phyloP scores from a whole-genome alignment of 2,329 filamentous ascomycete species.

The Neopestalotiopsis sp. region DNA sequence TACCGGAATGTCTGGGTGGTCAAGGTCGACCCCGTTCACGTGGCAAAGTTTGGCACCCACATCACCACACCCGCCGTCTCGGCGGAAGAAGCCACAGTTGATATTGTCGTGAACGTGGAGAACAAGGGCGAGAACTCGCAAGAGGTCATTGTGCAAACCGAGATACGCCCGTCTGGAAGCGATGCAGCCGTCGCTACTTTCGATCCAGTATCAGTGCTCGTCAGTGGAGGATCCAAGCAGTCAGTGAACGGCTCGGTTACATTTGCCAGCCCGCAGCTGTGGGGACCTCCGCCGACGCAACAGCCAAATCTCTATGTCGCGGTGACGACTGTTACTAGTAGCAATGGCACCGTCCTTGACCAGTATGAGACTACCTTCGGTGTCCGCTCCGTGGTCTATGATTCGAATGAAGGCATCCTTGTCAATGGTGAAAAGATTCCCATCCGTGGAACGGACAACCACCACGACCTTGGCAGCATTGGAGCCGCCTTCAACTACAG shows the following conservation, averaged over 20 bases:
- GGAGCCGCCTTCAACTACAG: constrained; percentile 55
- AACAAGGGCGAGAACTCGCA: constrained; percentile 42
- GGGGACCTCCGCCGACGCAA: constrained; percentile 52
- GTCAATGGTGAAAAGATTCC: constrained; percentile 51
- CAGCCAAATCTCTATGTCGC: constrained; percentile 53
- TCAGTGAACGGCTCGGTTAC: constrained; percentile 39
- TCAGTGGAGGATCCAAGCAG: constrained; percentile 38
- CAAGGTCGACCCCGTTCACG: constrained; percentile 49
- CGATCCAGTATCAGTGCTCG: constrained; percentile 26
- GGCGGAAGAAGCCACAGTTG: constrained; percentile 46
- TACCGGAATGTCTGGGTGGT: constrained; percentile 61
- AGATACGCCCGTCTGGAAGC: not conserved
- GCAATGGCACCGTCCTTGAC: constrained; percentile 38
- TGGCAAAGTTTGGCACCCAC: constrained; percentile 55
- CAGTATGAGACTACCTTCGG: constrained; percentile 56
- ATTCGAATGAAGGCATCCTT: constrained; percentile 44
- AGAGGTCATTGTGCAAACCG: constrained; percentile 43
- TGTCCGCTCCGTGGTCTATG: constrained; percentile 48
- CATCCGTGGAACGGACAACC: constrained; percentile 54
- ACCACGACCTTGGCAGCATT: constrained; percentile 56
- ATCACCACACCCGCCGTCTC: constrained; percentile 53
- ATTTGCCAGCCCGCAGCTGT: constrained; percentile 46
- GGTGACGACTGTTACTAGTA: constrained; percentile 41
- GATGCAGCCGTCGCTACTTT: constrained; percentile 44
- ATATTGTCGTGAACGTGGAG: constrained; percentile 50